Conservation (phyloP, 1,139 yeast genomes). For the Entelexis paramagnoliae region DNA sequence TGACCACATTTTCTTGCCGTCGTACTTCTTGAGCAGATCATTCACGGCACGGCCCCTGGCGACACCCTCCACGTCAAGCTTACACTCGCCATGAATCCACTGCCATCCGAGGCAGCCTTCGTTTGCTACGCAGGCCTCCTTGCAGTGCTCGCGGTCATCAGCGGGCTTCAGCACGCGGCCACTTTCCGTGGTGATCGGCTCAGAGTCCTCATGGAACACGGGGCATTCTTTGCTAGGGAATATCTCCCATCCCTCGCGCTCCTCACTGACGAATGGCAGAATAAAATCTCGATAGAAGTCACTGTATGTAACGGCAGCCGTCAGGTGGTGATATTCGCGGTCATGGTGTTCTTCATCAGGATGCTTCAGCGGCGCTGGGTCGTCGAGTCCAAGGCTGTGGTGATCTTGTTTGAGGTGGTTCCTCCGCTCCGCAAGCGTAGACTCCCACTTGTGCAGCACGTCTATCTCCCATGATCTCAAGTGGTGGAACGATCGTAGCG, state of each 20-base stretch:
- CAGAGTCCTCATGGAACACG: background rate
- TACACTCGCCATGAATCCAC: constrained; percentile 15
- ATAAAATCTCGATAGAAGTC: constrained; percentile 31
- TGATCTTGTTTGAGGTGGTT: background rate
- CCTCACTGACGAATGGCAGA: constrained; percentile 5
- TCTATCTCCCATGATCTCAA: constrained; percentile 31
- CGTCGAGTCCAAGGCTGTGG: background rate
- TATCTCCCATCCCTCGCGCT: constrained; percentile 21
- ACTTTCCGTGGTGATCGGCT: background rate
- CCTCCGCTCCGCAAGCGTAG: constrained; percentile 17
- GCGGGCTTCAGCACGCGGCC: background rate
- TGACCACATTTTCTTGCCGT: background rate
- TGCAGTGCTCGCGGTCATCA: background rate
- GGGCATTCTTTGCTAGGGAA: constrained; percentile 1
- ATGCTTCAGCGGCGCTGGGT: background rate
- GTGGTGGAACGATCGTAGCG: constrained; percentile 32
- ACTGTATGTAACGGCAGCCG: constrained; percentile 29
- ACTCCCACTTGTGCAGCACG: constrained; percentile 32
- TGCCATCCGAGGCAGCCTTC: constrained; percentile 27
- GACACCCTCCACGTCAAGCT: constrained; percentile 11
- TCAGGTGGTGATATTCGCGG: background rate
- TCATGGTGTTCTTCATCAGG: constrained; percentile 1
- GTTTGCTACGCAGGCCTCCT: constrained; percentile 12
- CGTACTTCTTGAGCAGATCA: constrained; percentile 3
- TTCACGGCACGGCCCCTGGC: constrained; percentile 13